Percentiles rank a stretch among this genome's conserved stretches.
Conservation (phyloP, 441 rosid genomes). For the Populus hybrid region DNA sequence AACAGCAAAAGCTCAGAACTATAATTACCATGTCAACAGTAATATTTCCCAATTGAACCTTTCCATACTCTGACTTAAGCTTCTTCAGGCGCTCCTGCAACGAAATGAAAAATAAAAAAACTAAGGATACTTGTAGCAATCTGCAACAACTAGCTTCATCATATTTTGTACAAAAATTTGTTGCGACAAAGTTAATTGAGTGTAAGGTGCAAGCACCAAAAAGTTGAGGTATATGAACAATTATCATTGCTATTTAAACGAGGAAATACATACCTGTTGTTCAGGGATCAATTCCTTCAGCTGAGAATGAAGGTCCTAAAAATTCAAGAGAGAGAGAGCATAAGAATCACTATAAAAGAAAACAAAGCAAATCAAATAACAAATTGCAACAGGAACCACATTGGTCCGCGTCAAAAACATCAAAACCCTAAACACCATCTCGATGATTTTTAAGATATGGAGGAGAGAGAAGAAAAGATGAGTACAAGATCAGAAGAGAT, state of each 20-base stretch:
- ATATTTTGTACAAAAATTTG: neutral
- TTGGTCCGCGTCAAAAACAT: neutral
- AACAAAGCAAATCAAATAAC: neutral
- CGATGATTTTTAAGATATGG: no score
- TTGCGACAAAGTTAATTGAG: neutral
- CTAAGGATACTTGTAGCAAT: neutral
- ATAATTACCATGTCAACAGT: constrained; percentile 82
- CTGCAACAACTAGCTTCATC: neutral
- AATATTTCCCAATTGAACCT: constrained; percentile 82
- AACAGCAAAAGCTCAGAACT: neutral
- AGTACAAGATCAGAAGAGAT: constrained; percentile 64
- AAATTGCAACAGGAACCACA: neutral
- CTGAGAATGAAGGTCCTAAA: constrained; percentile 87
- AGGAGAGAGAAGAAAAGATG: constrained; percentile 6
- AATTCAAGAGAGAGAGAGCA: neutral
- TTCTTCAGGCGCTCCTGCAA: constrained; percentile 85
- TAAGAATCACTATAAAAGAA: neutral
- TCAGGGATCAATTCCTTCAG: constrained; percentile 90
- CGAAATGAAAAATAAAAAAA: constrained; percentile 12
- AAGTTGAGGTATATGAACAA: neutral
- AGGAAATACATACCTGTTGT: constrained; percentile 58
- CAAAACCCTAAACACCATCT: neutral
- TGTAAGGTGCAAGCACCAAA: neutral
- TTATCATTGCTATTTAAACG: neutral
- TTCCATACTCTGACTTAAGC: constrained; percentile 75